Base-by-base conservation (phyloP, 495 filamentous ascomycete genomes). In the Penicillium parvum region DNA sequence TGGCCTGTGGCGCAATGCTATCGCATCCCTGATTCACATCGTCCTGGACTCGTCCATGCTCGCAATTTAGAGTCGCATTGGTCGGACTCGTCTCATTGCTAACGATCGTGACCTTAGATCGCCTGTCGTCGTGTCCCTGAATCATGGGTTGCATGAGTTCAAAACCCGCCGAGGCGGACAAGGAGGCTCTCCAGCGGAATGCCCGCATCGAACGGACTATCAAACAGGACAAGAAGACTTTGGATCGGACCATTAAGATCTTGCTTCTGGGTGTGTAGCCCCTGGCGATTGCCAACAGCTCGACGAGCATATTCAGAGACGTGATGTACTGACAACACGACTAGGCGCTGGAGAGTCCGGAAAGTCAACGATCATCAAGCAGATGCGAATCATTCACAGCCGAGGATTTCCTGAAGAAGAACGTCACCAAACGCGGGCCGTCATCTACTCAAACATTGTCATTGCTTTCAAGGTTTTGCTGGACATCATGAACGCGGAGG, bases 331-430 rank as follows among this genome's bases (percentile, higher is more conserved):
- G 26, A 50, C 39, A 8, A 14, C 16, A 17, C 26, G 5, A 43
- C 9, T 32, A 97, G 92, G 92, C 61, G 92, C 92, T 55, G 92
- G 92, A 56, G 92, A 98, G 71, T 95, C 89, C 20, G 92, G 92
- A 30, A 98, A 98, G 63, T 98, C 92, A 6, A 98, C 92, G 5
- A 90, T 98, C 45, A 78, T 98, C 38, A 98, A 98, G 72, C 92
- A 98, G 75, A 98, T 98, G 92, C 90, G 91, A 58, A 83, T 98
- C 65, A 97, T 98, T 53, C 90, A 98, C 60, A 84, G 88, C 28
- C 79, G 88, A 61, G 92, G 94, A 15, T 97, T 96, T 64, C 87
- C 85, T 30, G 82, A 90, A 52, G 84, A 81, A 50, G 92, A 98
- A 64, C 85, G 91, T 52, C 81, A 90, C 50, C 89, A 95, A 68